Base-by-base conservation (phyloP, 2,329 filamentous ascomycete species). In the Ascochyta koolunga region DNA sequence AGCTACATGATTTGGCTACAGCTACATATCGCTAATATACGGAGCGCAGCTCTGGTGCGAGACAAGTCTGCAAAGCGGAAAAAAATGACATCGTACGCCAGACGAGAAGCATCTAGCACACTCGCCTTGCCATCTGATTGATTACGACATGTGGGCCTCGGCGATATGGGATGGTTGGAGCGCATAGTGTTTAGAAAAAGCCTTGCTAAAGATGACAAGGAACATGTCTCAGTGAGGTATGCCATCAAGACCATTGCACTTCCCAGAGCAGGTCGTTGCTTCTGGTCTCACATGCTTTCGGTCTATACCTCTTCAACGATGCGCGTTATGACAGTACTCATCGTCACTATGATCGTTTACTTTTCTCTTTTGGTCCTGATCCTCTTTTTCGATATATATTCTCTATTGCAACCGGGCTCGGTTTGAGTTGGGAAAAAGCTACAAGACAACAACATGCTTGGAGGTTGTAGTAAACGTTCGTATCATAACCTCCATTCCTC, bases 221-320 rank as follows among this genome's bases (percentile, higher is more conserved):
- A 15, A 8, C 29, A 36, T 49, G 51, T 48, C 25, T 54, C 36
- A 24, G 19, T 44, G n/a, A 25, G 51, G 39, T 44, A 49, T 49
- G 44, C 35, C 29, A 35, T n/a, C 35, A 24, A 40, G 11, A 15
- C 15, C 15, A 18, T 16, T 37, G 4, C 6, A 5, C 16, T 3
- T 18, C 39, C 45, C 29, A 43, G 32, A 40, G 6, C 39, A 27
- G 39, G 13, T 10, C 15, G 5, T 13, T 27, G 16, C 25, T 3
- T 16, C 16, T 44, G 22, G 51, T 54, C 51, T 54, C 7, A 38
- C 24, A 54, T 42, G 51, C 45, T 45, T 54, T 37, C 41, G 39
- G 36, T 27, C 11, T 29, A 9, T 31, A 7, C 27, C 22, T 16
- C 22, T 40, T 39, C n/a, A 19, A 27, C 8, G 32, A 44, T 36